Evolutionary conservation across 2,329 filamentous ascomycete genomes (phyloP).

Genomic region (Pestalotiopsis sp.): DNA sequence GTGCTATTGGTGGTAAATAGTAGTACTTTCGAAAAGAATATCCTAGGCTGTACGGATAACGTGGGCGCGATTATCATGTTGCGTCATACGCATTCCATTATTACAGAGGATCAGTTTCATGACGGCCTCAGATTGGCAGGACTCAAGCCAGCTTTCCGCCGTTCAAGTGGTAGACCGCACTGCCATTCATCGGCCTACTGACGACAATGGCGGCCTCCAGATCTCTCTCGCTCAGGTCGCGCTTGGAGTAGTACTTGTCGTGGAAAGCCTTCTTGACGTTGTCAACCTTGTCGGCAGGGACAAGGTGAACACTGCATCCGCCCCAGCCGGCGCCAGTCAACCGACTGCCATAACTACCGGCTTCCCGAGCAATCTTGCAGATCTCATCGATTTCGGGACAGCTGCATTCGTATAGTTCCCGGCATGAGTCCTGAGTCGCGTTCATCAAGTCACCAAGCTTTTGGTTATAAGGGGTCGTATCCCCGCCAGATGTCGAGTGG

Average conservation of each 20-base stretch:
- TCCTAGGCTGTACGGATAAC: not conserved
- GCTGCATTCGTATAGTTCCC: conserved; percentile 87
- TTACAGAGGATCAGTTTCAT: not conserved
- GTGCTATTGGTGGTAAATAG: not conserved
- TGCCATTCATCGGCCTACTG: conserved; percentile 81
- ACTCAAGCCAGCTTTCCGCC: conserved; percentile 28
- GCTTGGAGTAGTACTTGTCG: conserved; percentile 78
- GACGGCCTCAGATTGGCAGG: not conserved
- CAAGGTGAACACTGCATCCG: conserved; percentile 91
- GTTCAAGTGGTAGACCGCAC: conserved; percentile 47
- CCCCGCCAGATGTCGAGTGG: conserved; percentile 41
- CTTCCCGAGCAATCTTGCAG: conserved; percentile 74
- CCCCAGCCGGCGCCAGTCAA: conserved; percentile 96
- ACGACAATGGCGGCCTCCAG: conserved; percentile 81
- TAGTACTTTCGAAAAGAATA: not conserved
- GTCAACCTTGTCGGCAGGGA: conserved; percentile 80
- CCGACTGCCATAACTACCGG: conserved; percentile 82
- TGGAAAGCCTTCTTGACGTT: conserved; percentile 77
- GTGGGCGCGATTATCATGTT: not conserved
- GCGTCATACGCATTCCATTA: not conserved
- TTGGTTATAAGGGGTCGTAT: conserved; percentile 63
- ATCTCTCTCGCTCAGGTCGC: conserved; percentile 68
- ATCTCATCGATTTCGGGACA: conserved; percentile 91
- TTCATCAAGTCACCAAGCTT: conserved; percentile 84
- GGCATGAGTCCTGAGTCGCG: conserved; percentile 84